Base-by-base conservation (phyloP, 1,284 basidiomycete species). In the Stereum hirsutum region DNA sequence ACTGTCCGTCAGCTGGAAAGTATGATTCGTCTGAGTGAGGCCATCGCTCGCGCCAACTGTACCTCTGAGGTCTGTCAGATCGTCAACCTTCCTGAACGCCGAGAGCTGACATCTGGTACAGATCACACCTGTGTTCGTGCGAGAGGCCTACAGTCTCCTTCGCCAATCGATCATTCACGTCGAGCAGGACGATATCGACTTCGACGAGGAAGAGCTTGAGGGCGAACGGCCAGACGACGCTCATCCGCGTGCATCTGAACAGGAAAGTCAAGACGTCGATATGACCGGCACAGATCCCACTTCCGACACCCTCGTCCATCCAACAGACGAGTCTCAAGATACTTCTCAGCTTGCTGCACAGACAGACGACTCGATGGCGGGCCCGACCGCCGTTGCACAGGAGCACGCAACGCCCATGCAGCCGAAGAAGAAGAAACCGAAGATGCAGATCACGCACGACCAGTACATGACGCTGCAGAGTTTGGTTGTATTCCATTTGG, bases 121-220 rank as follows among this genome's bases (percentile, higher is more conserved):
- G 84, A 96, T 97, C 52, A 87, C 78, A 0, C 93, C 94, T 1
- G 83, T 77, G 1, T 97, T 96, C 58, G 96, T 99, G 14, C 80
- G 90, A 24, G 96, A 99, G 65, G 95, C 96, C 2, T 98, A 91
- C 65, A 83, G 80, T 23, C 81, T 99, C 11, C 71, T 99, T 17
- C 81, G 89, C 28, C 93, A 98, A 62, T 98, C 94, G 2, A 99
- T 99, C 65, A 98, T 99, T 55, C 96, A 99, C 57, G 95, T 99
- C 50, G 96, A 99, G 61, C 93, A 98, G 64, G 96, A 99, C 58
- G 95, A 99, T 55, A 87, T 99, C 57, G 91, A 94, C 59, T 90
- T 99, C 57, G 95, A 98, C 57, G 92, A 96, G 49, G 93, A 96
- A 57, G 91, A 93, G 43, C 70, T 78, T 2, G 74, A 75, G 44